Conservation (phyloP, 2,329 filamentous ascomycete genomes). For the Sclerotinia glacialis region DNA sequence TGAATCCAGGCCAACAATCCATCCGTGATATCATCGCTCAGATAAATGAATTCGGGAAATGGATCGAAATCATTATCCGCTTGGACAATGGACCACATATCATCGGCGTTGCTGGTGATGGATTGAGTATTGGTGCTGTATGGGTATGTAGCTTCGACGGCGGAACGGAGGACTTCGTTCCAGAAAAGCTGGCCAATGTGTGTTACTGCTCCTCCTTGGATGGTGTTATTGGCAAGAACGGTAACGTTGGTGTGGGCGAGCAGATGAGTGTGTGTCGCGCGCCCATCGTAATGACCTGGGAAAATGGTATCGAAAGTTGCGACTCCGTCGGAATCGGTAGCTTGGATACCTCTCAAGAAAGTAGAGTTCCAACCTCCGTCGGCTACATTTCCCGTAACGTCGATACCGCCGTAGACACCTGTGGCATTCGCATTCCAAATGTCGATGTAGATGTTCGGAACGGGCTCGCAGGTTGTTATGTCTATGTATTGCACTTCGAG, state of each 20-base stretch:
- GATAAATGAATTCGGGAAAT: constrained; percentile 51
- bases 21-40: constrained; percentile 49
- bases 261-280: constrained; percentile 49
- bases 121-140: constrained; percentile 45
- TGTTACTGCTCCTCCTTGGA: constrained; percentile 48
- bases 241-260: constrained; percentile 41
- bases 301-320: constrained; percentile 45
- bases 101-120: constrained; percentile 49
- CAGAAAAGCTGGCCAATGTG: constrained; percentile 60
- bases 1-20: constrained; percentile 51
- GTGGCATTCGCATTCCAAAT: constrained; percentile 44
- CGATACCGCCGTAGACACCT: constrained; percentile 43
- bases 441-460: constrained; percentile 39
- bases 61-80: constrained; percentile 50
- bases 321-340: constrained; percentile 43
- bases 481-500: constrained; percentile 55
- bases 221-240: constrained; percentile 42
- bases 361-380: constrained; percentile 37
- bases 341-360: constrained; percentile 44
- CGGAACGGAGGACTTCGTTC: constrained; percentile 51
- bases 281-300: constrained; percentile 48
- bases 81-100: constrained; percentile 45
- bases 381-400: neutral
- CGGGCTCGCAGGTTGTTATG: constrained; percentile 41
- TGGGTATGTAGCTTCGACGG: constrained; percentile 47